Conservation (phyloP, 2,329 filamentous ascomycete species). For the Cladosporium sp. region DNA sequence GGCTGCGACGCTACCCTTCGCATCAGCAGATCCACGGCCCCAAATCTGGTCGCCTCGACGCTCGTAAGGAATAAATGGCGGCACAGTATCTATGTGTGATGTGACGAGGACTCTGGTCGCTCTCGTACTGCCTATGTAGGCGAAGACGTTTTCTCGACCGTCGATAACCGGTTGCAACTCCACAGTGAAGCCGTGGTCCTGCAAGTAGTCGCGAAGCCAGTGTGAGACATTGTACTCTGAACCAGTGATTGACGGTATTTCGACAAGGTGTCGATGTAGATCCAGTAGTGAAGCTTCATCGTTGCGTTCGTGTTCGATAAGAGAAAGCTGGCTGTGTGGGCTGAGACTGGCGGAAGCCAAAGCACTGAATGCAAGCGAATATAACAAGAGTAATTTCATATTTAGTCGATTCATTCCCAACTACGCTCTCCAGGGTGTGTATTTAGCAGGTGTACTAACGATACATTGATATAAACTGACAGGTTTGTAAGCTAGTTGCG, state of each 20-base stretch:
- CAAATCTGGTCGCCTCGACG: slow-evolving; percentile 35
- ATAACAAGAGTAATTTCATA: neutral
- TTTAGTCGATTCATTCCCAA: neutral
- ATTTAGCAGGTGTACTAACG: neutral
- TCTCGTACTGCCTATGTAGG: neutral
- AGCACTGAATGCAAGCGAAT: neutral
- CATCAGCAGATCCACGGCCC: slow-evolving; percentile 70
- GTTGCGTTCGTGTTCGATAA: neutral
- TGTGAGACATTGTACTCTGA: neutral
- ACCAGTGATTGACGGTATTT: neutral
- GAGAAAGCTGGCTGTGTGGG: neutral
- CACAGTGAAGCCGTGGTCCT: neutral
- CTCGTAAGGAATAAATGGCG: neutral
- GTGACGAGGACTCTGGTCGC: slow-evolving; percentile 11
- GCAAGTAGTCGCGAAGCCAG: neutral
- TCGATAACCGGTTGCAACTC: slow-evolving; percentile 12
- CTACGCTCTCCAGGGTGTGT: neutral
- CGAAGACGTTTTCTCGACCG: slow-evolving; percentile 1
- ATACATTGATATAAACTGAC: neutral
- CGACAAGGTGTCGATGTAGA: neutral
- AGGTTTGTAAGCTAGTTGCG: neutral
- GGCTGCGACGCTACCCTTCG: slow-evolving; percentile 61
- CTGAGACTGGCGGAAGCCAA: neutral
- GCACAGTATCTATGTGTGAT: slow-evolving; percentile 2
- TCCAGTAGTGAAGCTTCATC: neutral